Percentiles rank a stretch among this genome's conserved stretches.
Conservation (phyloP, 257 asterid species). For the Solanum infundibuliforme region DNA sequence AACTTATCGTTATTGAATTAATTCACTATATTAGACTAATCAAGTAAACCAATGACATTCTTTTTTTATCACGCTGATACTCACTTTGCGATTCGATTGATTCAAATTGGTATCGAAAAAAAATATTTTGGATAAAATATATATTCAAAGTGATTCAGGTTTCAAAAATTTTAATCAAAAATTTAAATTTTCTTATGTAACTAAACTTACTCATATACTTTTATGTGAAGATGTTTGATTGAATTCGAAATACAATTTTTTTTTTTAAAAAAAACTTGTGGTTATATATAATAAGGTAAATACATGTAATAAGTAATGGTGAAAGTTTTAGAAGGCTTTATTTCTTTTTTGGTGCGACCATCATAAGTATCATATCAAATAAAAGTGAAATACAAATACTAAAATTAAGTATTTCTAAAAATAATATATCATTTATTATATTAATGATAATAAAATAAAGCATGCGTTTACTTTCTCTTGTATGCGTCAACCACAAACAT, state of each 20-base stretch:
- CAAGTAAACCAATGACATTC: fast-evolving
- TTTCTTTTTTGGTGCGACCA: not conserved
- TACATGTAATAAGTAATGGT: not conserved
- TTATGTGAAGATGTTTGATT: not conserved
- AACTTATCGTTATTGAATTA: not conserved
- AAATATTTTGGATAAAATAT: no score
- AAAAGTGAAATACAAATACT: not conserved
- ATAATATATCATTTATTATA: not conserved
- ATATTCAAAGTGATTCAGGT: no score
- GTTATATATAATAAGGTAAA: not conserved
- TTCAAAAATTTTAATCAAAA: no score
- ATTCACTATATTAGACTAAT: no score
- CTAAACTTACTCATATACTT: not conserved
- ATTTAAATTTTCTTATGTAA: no score
- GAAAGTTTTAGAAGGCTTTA: not conserved
- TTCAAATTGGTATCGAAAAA: no score
- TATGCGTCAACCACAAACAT: not conserved
- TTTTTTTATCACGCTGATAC: no score
- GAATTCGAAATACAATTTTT: no score
- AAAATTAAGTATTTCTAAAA: not conserved
- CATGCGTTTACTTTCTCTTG: not conserved
- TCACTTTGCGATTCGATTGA: no score
- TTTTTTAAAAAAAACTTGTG: not conserved
- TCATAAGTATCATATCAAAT: not conserved
- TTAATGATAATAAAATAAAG: not conserved